Conservation (phyloP, 2,329 filamentous ascomycete genomes). For the Aspergillus tamarii region DNA sequence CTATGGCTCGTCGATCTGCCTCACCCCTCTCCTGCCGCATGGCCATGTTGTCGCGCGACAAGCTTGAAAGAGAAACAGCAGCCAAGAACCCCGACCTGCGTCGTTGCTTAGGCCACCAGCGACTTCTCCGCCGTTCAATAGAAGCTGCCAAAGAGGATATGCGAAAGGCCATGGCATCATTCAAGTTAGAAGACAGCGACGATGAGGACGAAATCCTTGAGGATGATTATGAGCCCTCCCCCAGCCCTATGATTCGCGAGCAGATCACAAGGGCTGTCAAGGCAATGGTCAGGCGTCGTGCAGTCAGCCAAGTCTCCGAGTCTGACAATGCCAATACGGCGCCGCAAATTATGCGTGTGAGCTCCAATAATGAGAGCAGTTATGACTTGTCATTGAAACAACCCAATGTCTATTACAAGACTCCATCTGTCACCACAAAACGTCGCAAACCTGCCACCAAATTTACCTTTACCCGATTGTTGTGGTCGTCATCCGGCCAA, state of each 20-base stretch:
- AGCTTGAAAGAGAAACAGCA: slow-evolving; percentile 20
- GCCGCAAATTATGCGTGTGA: neutral
- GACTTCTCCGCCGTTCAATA: slow-evolving; percentile 22
- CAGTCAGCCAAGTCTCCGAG: neutral
- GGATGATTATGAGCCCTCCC: neutral
- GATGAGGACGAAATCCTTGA: slow-evolving; percentile 4
- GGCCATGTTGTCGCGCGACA: slow-evolving; percentile 22
- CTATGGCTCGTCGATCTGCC: slow-evolving; percentile 17
- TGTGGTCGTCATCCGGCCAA: slow-evolving; percentile 5
- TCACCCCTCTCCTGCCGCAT: slow-evolving; percentile 16
- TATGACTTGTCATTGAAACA: neutral
- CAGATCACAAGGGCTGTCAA: slow-evolving; percentile 18
- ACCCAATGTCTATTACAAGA: neutral
- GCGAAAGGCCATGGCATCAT: slow-evolving; percentile 14
- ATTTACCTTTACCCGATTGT: neutral
- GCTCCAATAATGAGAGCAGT: neutral
- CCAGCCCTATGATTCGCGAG: slow-evolving; percentile 11
- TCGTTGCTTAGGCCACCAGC: slow-evolving; percentile 28
- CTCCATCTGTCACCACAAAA: neutral
- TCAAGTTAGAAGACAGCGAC: slow-evolving; percentile 14
- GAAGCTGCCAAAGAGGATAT: slow-evolving; percentile 20
- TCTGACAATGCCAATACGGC: neutral
- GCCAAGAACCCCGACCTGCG: slow-evolving; percentile 26
- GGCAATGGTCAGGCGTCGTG: slow-evolving; percentile 16
- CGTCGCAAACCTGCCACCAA: neutral